Base-by-base conservation (phyloP, 805 yeast genomes). In the Ogataea naganishii region DNA sequence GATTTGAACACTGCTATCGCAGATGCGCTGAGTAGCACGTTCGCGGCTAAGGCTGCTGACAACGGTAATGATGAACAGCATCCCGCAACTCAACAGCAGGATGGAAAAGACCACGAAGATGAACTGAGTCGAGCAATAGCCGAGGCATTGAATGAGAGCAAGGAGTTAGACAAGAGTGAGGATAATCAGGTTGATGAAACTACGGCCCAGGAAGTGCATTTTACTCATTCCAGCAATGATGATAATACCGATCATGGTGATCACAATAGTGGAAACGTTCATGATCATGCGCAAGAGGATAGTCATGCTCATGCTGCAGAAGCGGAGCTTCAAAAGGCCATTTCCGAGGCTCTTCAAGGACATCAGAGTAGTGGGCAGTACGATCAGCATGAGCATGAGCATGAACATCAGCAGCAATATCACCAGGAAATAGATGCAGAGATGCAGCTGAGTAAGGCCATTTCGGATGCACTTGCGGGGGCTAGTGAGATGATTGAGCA, bases 101-200 rank as follows among this genome's bases (percentile, higher is more conserved):
- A 39, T 14, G 42, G 39, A 22, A 42, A 38, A 9, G 29, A 34
- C 4, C 33, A 43, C 6, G 39, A 43, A 23, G 14, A 35, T 9
- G 53, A 49, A 29, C 35, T 50, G 18, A 42, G 38, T 27, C 41
- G 36, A 14, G 56, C 51, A 9, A 50, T 50, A 26, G 44, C 39
- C 23, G 54, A 45, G 10, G 51, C 50, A 2, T 30, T 46, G 13
- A 38, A 37, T 20, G 43, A 38, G 13, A 31, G 6, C 9, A 23
- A 26, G 11, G 14, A 19, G 15, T 17, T 19, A 26, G 14, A 26
- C 10, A 23, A 22, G 4, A 26, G 19, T 7, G 15, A 18, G 9
- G 29, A 26, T 9, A 23, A 22, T 5, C 17, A 19, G 14, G 12
- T 12, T 5, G 4, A 22, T 18, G 13, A 18, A 4, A 11, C 8